Percentiles rank a stretch among this genome's conserved stretches.
These are phyloP conservation scores for Colletotrichum tamarilloi DNA, from an alignment of 2,329 filamentous ascomycete genomes.

Conservation along the genomic window DNA sequence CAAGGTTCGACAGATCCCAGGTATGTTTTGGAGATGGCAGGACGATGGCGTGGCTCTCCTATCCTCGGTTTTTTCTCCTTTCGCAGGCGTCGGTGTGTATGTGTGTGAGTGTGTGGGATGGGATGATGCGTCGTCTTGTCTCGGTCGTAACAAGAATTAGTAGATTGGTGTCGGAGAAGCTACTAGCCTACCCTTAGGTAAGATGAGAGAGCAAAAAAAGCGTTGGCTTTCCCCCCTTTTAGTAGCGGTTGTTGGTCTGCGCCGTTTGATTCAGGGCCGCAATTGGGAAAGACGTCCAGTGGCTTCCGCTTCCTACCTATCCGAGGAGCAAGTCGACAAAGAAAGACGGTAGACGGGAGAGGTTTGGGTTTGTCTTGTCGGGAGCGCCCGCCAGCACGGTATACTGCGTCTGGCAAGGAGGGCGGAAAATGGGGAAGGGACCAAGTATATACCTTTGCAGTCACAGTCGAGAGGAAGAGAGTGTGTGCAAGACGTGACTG, in stretches of 20 bases:
- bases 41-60: neutral
- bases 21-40: neutral
- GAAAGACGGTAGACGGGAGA: conserved; percentile 1
- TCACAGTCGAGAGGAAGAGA: neutral
- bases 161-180: conserved; percentile 14
- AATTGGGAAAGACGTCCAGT: conserved; percentile 5
- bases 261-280: conserved; percentile 9
- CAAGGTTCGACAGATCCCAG: conserved; percentile 12
- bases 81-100: neutral
- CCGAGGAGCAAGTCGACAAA: conserved; percentile 17
- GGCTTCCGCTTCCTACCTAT: conserved; percentile 1
- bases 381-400: conserved; percentile 35
- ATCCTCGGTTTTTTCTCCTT: neutral
- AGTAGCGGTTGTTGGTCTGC: neutral
- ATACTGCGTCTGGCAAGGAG: conserved; percentile 7
- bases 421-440: conserved; percentile 29
- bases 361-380: conserved; percentile 29
- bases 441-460: conserved; percentile 29
- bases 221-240: neutral
- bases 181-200: conserved; percentile 7
- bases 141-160: conserved; percentile 24
- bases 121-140: conserved; percentile 24
- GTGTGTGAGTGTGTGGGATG: conserved; percentile 6
- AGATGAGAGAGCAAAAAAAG: conserved; percentile 1
- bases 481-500: neutral